Conservation (phyloP, 2,329 filamentous ascomycete species). For the Bipolaris cookei region DNA sequence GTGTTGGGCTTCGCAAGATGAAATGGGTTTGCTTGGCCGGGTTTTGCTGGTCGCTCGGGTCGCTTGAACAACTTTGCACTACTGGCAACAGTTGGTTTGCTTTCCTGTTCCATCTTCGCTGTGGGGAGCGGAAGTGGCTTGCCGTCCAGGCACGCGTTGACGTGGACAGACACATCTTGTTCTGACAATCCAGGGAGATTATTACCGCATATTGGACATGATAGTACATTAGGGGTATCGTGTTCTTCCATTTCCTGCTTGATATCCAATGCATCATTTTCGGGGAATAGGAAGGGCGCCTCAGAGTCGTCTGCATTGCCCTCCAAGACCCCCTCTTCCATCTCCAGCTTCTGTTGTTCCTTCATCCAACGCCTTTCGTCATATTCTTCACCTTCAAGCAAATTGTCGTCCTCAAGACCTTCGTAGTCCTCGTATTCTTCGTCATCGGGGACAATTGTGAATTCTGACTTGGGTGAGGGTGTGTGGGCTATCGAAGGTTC, state of each 20-base stretch:
- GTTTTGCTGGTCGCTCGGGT: slow-evolving; percentile 70
- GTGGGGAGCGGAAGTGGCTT: slow-evolving; percentile 66
- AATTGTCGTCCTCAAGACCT: slow-evolving; percentile 66
- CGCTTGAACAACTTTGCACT: slow-evolving; percentile 66
- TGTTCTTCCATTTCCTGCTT: slow-evolving; percentile 5
- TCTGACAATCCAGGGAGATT: slow-evolving; percentile 63
- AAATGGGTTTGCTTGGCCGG: slow-evolving; percentile 83
- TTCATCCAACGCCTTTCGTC: slow-evolving; percentile 70
- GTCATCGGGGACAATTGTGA: slow-evolving; percentile 53
- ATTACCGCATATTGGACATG: slow-evolving; percentile 79
- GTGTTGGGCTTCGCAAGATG: slow-evolving; percentile 55
- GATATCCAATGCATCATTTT: slow-evolving; percentile 23
- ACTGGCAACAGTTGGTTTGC: slow-evolving; percentile 15
- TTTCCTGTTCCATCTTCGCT: slow-evolving; percentile 17
- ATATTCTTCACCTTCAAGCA: slow-evolving; percentile 61
- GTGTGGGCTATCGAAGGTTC: slow-evolving; percentile 5
- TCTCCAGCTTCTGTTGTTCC: slow-evolving; percentile 65
- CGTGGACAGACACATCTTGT: slow-evolving; percentile 78
- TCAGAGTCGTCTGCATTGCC: slow-evolving; percentile 62
- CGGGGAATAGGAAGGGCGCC: slow-evolving; percentile 41
- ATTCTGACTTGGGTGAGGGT: slow-evolving; percentile 53
- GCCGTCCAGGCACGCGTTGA: slow-evolving; percentile 91
- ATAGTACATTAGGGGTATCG: slow-evolving; percentile 35
- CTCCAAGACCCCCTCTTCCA: slow-evolving; percentile 56
- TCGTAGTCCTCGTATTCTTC: slow-evolving; percentile 61